A percentile compares a stretch with the other conserved stretches of the same genome.
Conservation (phyloP, 108 stramenopile species). For the Pelagomonas calceolata region DNA sequence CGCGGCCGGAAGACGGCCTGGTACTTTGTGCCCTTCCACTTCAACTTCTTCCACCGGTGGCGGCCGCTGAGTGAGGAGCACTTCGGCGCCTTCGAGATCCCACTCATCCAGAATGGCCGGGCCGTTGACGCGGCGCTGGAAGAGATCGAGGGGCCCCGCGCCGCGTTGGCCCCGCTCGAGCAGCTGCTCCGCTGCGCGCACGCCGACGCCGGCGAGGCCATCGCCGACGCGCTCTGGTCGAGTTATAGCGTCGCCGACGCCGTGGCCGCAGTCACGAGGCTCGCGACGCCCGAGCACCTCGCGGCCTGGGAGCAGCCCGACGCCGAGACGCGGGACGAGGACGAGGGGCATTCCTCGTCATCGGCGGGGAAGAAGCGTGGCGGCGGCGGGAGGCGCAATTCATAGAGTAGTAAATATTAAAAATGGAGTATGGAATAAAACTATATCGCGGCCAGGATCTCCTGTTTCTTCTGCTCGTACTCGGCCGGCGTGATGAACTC, state of each 20-base stretch:
- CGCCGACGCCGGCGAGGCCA: conserved; percentile 19
- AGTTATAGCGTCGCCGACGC: conserved; percentile 15
- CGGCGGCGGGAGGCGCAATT: too few species aligned
- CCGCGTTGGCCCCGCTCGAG: conserved; percentile 20
- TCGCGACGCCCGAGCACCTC: conserved; percentile 6
- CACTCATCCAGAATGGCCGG: conserved; percentile 27
- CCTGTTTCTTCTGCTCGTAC: too few species aligned
- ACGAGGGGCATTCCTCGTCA: not conserved
- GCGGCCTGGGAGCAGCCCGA: not conserved
- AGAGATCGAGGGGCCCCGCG: not conserved
- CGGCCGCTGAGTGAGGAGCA: conserved; percentile 18
- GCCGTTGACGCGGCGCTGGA: not conserved
- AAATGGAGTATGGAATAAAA: too few species aligned
- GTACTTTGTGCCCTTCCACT: conserved; percentile 46
- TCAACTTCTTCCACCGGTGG: conserved; percentile 31
- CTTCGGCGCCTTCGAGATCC: conserved; percentile 9
- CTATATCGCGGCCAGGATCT: too few species aligned
- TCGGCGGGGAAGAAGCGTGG: too few species aligned
- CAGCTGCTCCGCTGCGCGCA: conserved; percentile 20
- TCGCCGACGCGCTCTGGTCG: conserved; percentile 29
- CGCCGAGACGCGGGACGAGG: not conserved
- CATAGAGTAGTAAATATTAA: too few species aligned
- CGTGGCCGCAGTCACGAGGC: conserved; percentile 9
- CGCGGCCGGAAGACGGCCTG: conserved; percentile 33
- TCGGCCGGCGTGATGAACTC: too few species aligned